Base-by-base conservation (phyloP, 306 rosid genomes). In the Mimosa bimucronata region DNA sequence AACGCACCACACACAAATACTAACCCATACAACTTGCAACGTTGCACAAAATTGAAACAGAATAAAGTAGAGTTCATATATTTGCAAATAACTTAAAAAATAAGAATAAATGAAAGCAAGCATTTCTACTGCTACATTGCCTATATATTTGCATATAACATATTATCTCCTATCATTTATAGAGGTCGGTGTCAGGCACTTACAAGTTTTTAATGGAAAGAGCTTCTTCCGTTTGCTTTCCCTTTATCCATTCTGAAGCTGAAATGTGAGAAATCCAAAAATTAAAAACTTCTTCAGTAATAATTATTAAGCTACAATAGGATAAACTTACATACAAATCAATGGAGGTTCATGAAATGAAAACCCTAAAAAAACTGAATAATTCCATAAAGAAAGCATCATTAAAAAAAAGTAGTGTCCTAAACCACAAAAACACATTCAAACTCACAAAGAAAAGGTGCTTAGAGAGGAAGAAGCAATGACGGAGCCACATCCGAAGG, bases 381-480 rank as follows among this genome's bases (percentile, higher is more conserved):
- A 45, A 14, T 45, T 45, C 19, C n/a, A n/a, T n/a, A n/a, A n/a
- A n/a, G n/a, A n/a, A n/a, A n/a, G n/a, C n/a, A n/a, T n/a, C n/a
- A n/a, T n/a, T n/a, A n/a, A n/a, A 45, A 45, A 45, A 45, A 3
- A 19, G 19, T 15, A 14, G 19, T 14, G 19, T 14, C 18, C 52
- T 19, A 4, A 45, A 14, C 19, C 52, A 14, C 19, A 13, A 45
- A 45, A 45, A 14, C 52, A 45, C 18, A 14, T 12, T 19, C 52
- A 19, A 7, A 45, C 52, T 45, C 52, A 50, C 8, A 50, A 2
- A 18, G 21, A 18, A 50, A 50, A 74, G 89, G 8, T 44, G 91
- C 98, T 97, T 34, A 94, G 90, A 0, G 98, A 94, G 28, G 97
- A 91, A 52, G 98, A 94, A 14, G 98, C 98, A 78, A 94, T 94